Evolutionary conservation across 139 green algal genomes (phyloP), one percentile per base, ranked within the genome.

Genomic region (Coelastrella sp.): DNA sequence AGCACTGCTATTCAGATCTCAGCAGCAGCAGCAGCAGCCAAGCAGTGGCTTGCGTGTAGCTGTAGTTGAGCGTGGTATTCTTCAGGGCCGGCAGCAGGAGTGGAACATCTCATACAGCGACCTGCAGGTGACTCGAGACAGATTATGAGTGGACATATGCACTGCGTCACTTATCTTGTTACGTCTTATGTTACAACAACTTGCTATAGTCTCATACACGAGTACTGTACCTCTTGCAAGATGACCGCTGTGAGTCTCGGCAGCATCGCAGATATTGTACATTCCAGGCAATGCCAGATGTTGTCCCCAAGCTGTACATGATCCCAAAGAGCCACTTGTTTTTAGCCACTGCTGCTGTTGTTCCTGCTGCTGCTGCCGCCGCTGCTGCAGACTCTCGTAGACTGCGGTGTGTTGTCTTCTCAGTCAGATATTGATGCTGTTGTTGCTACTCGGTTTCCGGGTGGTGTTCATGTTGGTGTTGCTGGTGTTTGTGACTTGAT

Each of bases 51-150:
- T 83, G 75, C 75, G 75, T 25, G 75, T 83, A n/a, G 75, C 75
- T 38, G 75, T 83, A 27, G 53, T 83, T 64, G 75, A 83, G 51
- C 75, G 75, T 40, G 75, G 75, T 60, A n/a, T 40, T 45, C 23
- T 83, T 35, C 32, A 57, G 7, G 75, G 75, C 35, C 34, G 76
- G 35, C 38, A 83, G 38, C 76, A 83, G 57, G 76, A 83, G n/a
- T 83, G 76, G 76, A 83, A 83, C 76, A 41, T 59, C 57, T 43
- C 30, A 25, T 4, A 73, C 19, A 25, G 2, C 5, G 57, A 83
- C 34, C 57, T 83, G 59, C 76, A 83, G 76, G 76, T 57, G 45
- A 57, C 15, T 13, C 11, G 11, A 57, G 11, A 23, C 45, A 57
- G 15, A 13, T 57, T 13, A 13, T 57, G 45, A 23, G 15, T 23